Conservation (phyloP, 495 filamentous ascomycete species). For the Podospora anserina region DNA sequence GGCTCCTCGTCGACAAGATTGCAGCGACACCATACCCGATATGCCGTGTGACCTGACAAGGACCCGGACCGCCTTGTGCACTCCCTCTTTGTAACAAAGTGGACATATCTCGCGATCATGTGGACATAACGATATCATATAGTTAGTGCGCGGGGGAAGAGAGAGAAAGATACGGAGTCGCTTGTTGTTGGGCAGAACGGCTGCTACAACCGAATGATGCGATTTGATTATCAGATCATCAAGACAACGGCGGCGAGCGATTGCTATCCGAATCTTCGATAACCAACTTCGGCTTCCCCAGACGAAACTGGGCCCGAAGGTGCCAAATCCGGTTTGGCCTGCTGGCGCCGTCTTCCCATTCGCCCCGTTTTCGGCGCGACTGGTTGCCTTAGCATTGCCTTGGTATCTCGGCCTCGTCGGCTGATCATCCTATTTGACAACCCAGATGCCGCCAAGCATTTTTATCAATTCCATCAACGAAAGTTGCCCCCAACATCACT, state of each 20-base stretch:
- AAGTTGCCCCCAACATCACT: not conserved
- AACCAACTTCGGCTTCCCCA: not conserved
- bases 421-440: slow-evolving; percentile 9
- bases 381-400: not conserved
- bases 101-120: not conserved
- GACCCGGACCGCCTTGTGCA: not conserved
- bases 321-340: not conserved
- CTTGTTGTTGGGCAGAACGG: slow-evolving; percentile 9
- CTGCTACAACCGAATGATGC: not conserved
- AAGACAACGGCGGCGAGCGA: not conserved
- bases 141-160: not conserved
- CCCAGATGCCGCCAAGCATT: slow-evolving; percentile 18
- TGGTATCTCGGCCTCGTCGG: not conserved
- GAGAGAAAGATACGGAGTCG: not conserved
- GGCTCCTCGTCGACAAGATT: slow-evolving; percentile 3
- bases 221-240: slow-evolving; percentile 20
- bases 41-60: slow-evolving; percentile 4
- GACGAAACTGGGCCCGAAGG: not conserved
- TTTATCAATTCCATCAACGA: slow-evolving; percentile 31
- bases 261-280: not conserved
- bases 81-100: not conserved
- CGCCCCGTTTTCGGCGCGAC: slow-evolving; percentile 1
- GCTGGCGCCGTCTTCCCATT: not conserved
- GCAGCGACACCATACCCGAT: not conserved
- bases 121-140: not conserved